A percentile compares a stretch with the other conserved stretches of the same genome.
These are phyloP conservation scores for Linum usitatissimum DNA, from an alignment of 345 rosid genomes.

Conservation along the genomic window DNA sequence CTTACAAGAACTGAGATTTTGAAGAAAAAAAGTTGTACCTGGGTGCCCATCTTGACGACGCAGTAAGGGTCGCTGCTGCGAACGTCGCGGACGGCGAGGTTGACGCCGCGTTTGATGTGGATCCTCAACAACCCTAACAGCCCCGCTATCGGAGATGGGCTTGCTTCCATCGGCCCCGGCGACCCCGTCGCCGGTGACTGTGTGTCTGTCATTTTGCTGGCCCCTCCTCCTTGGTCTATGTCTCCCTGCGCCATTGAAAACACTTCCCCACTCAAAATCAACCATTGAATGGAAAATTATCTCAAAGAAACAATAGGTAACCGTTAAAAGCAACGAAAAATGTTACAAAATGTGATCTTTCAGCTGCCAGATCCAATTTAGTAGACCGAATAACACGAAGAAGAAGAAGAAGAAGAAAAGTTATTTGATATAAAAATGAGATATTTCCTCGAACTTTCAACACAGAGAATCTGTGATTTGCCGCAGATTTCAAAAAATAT, in stretches of 20 bases:
- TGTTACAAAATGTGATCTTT: no score
- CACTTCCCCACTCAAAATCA: background rate
- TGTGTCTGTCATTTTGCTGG: background rate
- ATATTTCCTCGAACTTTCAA: no score
- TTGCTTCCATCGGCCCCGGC: background rate
- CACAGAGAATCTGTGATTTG: no score
- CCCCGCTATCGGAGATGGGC: conserved; percentile 13
- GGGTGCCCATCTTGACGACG: conserved; percentile 18
- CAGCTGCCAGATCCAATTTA: background rate
- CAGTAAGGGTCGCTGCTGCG: conserved; percentile 33
- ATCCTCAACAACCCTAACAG: conserved; percentile 28
- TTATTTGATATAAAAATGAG: background rate
- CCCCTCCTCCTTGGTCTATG: background rate
- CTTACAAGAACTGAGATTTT: no score
- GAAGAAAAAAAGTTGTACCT: background rate
- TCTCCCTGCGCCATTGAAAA: background rate
- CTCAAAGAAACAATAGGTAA: no score
- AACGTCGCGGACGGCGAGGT: conserved; percentile 31
- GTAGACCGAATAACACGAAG: background rate
- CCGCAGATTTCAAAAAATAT: no score
- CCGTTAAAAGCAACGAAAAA: no score
- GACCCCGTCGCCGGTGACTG: background rate
- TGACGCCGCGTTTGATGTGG: conserved; percentile 19
- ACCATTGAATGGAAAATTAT: no score
- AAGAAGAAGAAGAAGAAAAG: no score